Percentiles rank a stretch among this genome's conserved stretches.
Conservation (phyloP, 2,329 filamentous ascomycete species). For the Colletotrichum brevisporum region DNA sequence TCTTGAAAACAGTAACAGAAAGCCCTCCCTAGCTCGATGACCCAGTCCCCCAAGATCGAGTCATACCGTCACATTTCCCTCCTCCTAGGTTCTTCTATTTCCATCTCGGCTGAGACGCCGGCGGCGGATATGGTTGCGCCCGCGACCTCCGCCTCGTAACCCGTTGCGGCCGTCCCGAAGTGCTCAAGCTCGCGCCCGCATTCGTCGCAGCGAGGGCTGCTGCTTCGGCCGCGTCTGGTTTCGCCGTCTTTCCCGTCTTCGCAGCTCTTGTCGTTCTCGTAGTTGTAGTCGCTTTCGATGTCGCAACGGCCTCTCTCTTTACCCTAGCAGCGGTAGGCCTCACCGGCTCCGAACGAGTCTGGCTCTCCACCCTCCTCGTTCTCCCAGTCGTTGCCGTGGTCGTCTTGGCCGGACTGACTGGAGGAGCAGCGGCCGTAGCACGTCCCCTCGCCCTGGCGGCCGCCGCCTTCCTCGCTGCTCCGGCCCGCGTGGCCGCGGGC, state of each 20-base stretch:
- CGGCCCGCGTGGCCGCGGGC: constrained; percentile 6
- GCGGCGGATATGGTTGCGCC: constrained; percentile 29
- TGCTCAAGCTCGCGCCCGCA: not conserved
- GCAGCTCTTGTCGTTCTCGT: not conserved
- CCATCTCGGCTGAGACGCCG: constrained; percentile 28
- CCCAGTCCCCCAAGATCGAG: not conserved
- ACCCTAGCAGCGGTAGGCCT: constrained; percentile 13
- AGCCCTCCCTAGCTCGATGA: not conserved
- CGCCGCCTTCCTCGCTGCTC: not conserved
- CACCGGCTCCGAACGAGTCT: constrained; percentile 29
- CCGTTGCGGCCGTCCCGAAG: constrained; percentile 27
- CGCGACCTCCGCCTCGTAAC: constrained; percentile 24
- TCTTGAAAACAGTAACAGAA: not conserved
- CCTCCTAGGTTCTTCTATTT: not conserved
- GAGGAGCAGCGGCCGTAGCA: not conserved
- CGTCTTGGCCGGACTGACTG: constrained; percentile 6
- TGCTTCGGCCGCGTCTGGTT: not conserved
- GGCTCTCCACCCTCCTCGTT: constrained; percentile 33
- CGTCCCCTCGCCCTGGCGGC: constrained; percentile 13
- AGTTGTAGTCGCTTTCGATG: constrained; percentile 1
- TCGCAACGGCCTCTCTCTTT: constrained; percentile 13
- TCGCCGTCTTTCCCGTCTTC: not conserved
- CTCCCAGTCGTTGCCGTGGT: not conserved
- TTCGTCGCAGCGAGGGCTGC: not conserved
- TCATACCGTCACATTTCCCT: too few relatives aligned